Conservation (phyloP, 208 protist genomes). For the Wallacemonas sp. region DNA sequence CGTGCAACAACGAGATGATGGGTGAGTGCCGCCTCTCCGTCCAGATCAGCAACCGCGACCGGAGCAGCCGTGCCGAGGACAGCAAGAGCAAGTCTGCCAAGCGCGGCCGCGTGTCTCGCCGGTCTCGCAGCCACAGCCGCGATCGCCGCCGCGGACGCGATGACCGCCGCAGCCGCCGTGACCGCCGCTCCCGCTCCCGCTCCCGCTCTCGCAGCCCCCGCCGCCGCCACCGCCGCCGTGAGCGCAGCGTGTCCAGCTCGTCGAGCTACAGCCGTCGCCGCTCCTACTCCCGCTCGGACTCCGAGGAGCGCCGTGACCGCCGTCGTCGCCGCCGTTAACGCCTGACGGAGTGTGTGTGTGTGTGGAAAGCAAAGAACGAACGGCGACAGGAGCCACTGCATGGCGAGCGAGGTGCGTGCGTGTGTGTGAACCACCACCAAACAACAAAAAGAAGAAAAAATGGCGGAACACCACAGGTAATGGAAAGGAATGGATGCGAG, state of each 20-base stretch:
- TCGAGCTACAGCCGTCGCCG: conserved; percentile 17
- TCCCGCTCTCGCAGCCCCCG: conserved; percentile 23
- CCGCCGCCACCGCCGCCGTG: conserved; percentile 17
- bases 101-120: conserved; percentile 25
- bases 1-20: conserved; percentile 48
- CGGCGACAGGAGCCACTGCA: too few relatives aligned
- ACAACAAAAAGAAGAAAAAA: conserved; percentile 15
- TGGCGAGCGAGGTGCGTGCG: too few relatives aligned
- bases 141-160: conserved; percentile 21
- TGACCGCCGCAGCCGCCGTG: conserved; percentile 23
- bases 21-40: conserved; percentile 53
- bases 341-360: neutral
- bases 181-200: conserved; percentile 23
- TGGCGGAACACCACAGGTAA: neutral
- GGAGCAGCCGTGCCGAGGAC: conserved; percentile 17
- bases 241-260: conserved; percentile 12
- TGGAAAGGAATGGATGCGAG: conserved; percentile 1
- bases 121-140: conserved; percentile 29
- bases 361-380: conserved; percentile 11
- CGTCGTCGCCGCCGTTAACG: conserved; percentile 14
- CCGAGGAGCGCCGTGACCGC: conserved; percentile 7
- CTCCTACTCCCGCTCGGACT: conserved; percentile 14
- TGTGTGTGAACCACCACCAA: too few relatives aligned
- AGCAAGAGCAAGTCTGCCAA: conserved; percentile 26
- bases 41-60: conserved; percentile 42